These are phyloP conservation scores for Phialocephala subalpina DNA, from an alignment of 2,329 filamentous ascomycete species.

Conservation along the genomic window DNA sequence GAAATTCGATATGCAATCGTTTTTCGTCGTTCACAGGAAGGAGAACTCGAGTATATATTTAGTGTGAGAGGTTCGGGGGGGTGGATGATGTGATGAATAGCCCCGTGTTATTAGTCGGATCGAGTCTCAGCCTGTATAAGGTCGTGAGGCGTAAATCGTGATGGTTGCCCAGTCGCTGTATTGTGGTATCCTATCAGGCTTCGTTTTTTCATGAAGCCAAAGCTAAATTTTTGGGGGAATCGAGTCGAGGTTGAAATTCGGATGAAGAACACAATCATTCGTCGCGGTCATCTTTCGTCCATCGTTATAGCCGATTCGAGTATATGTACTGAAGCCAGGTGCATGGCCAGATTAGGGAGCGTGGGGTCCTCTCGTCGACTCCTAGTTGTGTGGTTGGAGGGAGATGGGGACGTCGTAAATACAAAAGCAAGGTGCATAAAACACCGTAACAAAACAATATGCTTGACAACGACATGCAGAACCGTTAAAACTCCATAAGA, in stretches of 20 bases:
- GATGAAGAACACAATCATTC: constrained; percentile 32
- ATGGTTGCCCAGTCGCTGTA: constrained; percentile 47
- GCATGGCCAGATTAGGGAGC: constrained; percentile 26
- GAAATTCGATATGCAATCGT: constrained; percentile 20
- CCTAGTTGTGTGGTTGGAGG: constrained; percentile 12
- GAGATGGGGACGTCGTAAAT: constrained; percentile 30
- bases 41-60: constrained; percentile 27
- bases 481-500: constrained; percentile 28
- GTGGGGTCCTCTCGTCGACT: constrained; percentile 28
- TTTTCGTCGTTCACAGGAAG: constrained; percentile 19
- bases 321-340: constrained; percentile 37
- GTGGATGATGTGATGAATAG: constrained; percentile 16
- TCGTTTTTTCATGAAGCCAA: constrained; percentile 31
- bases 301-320: constrained; percentile 24
- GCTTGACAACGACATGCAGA: constrained; percentile 22
- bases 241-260: constrained; percentile 31
- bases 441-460: constrained; percentile 24
- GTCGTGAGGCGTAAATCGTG: constrained; percentile 44
- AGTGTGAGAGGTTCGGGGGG: constrained; percentile 15
- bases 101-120: constrained; percentile 28
- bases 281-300: constrained; percentile 22
- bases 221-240: constrained; percentile 34
- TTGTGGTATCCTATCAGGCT: constrained; percentile 39
- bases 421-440: constrained; percentile 30
- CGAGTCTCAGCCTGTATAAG: constrained; percentile 28